These are phyloP conservation scores for Danielozyma ontarioensis DNA, from an alignment of 805 yeast genomes.

Conservation along the genomic window DNA sequence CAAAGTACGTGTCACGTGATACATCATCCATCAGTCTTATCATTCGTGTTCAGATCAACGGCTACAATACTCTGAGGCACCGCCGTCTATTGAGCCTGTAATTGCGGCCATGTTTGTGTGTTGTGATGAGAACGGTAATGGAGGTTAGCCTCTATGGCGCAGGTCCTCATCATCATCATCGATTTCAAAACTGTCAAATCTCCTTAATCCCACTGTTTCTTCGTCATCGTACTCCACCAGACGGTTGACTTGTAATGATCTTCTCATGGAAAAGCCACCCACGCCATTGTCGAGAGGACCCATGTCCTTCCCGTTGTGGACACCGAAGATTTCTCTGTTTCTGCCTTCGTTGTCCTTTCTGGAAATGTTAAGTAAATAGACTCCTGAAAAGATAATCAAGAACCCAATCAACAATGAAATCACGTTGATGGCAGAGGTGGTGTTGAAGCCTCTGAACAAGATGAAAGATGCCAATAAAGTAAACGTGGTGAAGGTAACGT, in stretches of 20 bases:
- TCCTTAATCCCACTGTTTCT: slow-evolving; percentile 50
- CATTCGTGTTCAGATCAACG: too few species aligned
- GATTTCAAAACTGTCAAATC: slow-evolving; percentile 58
- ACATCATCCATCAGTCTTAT: too few species aligned
- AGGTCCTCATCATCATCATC: slow-evolving; percentile 40
- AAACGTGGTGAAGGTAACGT: slow-evolving; percentile 86
- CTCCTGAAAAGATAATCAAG: slow-evolving; percentile 82
- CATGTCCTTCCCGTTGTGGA: slow-evolving; percentile 49
- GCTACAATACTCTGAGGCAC: too few species aligned
- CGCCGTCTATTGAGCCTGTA: too few species aligned
- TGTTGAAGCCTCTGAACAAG: slow-evolving; percentile 81
- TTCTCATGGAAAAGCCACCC: slow-evolving; percentile 70
- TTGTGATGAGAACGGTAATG: too few species aligned
- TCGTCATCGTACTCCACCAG: slow-evolving; percentile 29
- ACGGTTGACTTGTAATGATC: slow-evolving; percentile 67
- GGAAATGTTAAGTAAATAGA: slow-evolving; percentile 73
- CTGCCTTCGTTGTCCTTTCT: slow-evolving; percentile 56
- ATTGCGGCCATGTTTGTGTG: too few species aligned
- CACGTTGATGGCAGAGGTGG: slow-evolving; percentile 72
- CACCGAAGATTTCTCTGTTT: slow-evolving; percentile 50
- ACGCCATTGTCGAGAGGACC: slow-evolving; percentile 80
- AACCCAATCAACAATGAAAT: slow-evolving; percentile 82
- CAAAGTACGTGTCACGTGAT: too few species aligned
- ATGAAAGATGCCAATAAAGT: slow-evolving; percentile 84
- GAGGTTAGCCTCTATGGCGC: too few species aligned